Conservation (phyloP, 768 basidiomycete genomes). For the Mycena indigotica region DNA sequence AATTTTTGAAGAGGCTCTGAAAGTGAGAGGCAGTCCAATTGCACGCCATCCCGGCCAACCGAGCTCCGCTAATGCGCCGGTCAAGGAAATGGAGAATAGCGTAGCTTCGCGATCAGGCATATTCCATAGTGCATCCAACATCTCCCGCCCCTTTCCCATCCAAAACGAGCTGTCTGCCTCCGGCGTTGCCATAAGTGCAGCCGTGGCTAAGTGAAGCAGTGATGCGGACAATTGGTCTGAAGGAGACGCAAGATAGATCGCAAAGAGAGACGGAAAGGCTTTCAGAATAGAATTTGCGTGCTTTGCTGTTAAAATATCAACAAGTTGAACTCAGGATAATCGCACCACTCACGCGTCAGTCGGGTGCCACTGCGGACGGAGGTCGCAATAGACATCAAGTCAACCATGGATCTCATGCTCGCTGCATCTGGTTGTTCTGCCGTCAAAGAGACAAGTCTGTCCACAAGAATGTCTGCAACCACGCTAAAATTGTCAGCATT, state of each 20-base stretch:
- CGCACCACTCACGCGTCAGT: conserved; percentile 51
- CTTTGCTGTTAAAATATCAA: conserved; percentile 28
- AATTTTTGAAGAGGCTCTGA: conserved; percentile 51
- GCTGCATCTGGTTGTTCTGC: conserved; percentile 36
- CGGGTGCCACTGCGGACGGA: conserved; percentile 75
- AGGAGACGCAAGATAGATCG: conserved; percentile 18
- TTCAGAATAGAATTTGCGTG: conserved; percentile 39
- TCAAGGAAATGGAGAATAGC: conserved; percentile 54
- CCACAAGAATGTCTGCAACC: conserved; percentile 55
- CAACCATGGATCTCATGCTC: conserved; percentile 52
- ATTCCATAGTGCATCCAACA: conserved; percentile 56
- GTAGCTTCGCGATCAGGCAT: conserved; percentile 17
- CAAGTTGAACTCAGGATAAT: conserved; percentile 7
- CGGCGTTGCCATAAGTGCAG: conserved; percentile 39
- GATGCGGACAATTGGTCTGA: conserved; percentile 30
- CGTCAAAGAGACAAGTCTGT: conserved; percentile 34
- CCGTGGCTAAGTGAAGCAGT: conserved; percentile 43
- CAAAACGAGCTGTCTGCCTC: conserved; percentile 48
- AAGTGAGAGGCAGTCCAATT: conserved; percentile 60
- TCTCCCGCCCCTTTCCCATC: conserved; percentile 56
- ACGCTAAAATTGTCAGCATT: conserved; percentile 62
- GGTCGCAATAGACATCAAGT: conserved; percentile 56
- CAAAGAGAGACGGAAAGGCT: conserved; percentile 33
- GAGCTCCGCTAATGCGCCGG: conserved; percentile 62
- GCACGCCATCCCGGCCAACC: conserved; percentile 81